Base-by-base conservation (phyloP, 2,329 filamentous ascomycete genomes). In the Venturia carpophila region DNA sequence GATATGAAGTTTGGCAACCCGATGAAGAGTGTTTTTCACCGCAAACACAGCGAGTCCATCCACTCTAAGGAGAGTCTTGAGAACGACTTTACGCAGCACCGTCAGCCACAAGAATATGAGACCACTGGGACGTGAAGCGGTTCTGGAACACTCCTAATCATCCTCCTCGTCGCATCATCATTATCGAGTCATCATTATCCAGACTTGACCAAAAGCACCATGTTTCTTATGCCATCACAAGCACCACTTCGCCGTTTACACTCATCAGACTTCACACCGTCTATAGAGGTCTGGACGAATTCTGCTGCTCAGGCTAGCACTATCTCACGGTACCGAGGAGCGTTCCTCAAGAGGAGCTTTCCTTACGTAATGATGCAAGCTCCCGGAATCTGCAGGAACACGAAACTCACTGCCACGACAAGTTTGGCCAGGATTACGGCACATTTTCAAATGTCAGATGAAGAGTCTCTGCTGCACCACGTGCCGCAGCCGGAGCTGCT, bases 1-100 rank as follows among this genome's bases (percentile, higher is more conserved):
- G 64, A 63, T 9, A 30, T 66, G 52, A 65, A 65, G 43, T 52
- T 65, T 21, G 41, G 21, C 55, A 65, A 65, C 39, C 60, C 64
- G 1, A 56, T 66, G 47, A 62, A 58, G 21, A 45, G 49, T n/a
- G 47, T 66, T n/a, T 52, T 66, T 19, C 64, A 66, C 39, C 64
- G 64, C 27, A 62, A 58, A 34, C 45, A 66, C 42, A 49, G 55
- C 64, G 60, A 58, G 27, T 58, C 52, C 37, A 27, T 10, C 30
- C 34, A 52, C 10, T 61, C 41, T 11, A 63, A 58, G 65, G 56
- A 63, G 27, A 49, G 52, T 30, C 30, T 41, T 34, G 39, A 61
- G 39, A 1, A 42, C 39, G 60, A 61, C 5, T 34, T 43, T 61
- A n/a, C 37, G n/a, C 60, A 61, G 17, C 39, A 61, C 6, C 60